A percentile compares a stretch with the other conserved stretches of the same genome.
Conservation (phyloP, 2,329 filamentous ascomycete species). For the Microsporum audouinii region DNA sequence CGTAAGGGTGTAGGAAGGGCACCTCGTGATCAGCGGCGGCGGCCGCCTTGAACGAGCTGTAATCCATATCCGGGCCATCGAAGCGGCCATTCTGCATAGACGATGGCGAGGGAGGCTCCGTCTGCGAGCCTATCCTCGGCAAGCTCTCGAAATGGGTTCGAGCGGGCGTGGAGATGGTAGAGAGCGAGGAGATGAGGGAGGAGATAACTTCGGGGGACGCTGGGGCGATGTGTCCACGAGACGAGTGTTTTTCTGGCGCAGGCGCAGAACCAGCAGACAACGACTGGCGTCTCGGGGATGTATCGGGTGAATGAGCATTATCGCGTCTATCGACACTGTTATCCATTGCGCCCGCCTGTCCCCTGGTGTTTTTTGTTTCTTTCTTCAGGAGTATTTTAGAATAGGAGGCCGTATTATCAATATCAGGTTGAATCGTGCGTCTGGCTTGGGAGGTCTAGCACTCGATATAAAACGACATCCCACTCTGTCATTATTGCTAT, state of each 20-base stretch:
- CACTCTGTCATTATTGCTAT: slow-evolving; percentile 1
- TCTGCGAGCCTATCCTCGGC: slow-evolving; percentile 33
- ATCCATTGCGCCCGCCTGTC: background rate
- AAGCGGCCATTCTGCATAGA: slow-evolving; percentile 20
- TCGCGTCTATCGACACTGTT: background rate
- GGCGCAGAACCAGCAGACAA: slow-evolving; percentile 23
- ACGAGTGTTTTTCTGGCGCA: slow-evolving; percentile 17
- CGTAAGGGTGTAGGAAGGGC: slow-evolving; percentile 41
- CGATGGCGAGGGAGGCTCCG: slow-evolving; percentile 26
- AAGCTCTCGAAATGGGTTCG: slow-evolving; percentile 57
- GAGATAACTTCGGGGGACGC: slow-evolving; percentile 44
- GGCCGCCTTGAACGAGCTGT: slow-evolving; percentile 51
- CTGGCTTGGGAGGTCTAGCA: background rate
- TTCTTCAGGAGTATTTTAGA: background rate
- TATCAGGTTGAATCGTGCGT: background rate
- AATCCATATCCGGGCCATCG: slow-evolving; percentile 57
- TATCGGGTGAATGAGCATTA: background rate
- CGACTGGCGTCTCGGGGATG: slow-evolving; percentile 33
- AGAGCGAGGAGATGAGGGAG: slow-evolving; percentile 51
- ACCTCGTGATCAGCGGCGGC: slow-evolving; percentile 42
- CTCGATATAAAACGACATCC: background rate
- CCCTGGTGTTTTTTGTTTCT: no score
- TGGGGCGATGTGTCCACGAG: slow-evolving; percentile 27
- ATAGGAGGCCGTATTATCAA: background rate
- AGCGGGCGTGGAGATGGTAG: slow-evolving; percentile 51